Percentiles rank a stretch among this genome's conserved stretches.
Evolutionary conservation across 345 rosid species (phyloP).

Genomic region (Lepidium sativum): DNA sequence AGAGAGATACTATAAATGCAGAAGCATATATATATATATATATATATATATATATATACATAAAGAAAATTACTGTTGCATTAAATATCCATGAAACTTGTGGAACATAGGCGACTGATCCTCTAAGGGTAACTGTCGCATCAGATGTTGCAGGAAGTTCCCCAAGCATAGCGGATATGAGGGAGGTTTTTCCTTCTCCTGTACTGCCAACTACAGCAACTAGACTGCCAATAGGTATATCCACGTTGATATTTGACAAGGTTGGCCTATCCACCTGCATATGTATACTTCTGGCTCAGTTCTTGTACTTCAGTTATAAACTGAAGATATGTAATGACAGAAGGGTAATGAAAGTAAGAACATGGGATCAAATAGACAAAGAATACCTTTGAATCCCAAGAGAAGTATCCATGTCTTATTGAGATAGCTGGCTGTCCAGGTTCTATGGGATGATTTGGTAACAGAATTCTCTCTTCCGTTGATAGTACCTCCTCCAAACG

Average conservation of each 20-base stretch:
- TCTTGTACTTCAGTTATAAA: not conserved
- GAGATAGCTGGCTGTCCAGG: constrained; percentile 66
- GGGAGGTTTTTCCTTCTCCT: constrained; percentile 97
- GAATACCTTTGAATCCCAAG: constrained; percentile 91
- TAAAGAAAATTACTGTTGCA: constrained; percentile 70
- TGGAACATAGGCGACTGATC: constrained; percentile 92
- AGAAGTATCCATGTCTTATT: constrained; percentile 75
- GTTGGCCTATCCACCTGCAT: constrained; percentile 82
- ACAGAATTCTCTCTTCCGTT: constrained; percentile 87
- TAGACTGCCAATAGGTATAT: constrained; percentile 79
- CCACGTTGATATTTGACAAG: constrained; percentile 78
- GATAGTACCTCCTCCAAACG: constrained; percentile 89
- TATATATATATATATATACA: not conserved
- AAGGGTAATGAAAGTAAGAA: constrained; percentile 12
- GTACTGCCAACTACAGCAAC: constrained; percentile 97
- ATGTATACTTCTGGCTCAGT: not conserved
- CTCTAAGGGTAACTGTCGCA: constrained; percentile 62
- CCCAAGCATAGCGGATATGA: constrained; percentile 96
- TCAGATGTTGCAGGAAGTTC: constrained; percentile 82
- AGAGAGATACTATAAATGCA: constrained; percentile 4
- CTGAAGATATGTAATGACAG: constrained; percentile 11
- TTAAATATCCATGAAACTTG: constrained; percentile 99
- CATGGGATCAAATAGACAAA: not conserved
- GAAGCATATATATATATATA: not conserved
- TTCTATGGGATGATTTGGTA: constrained; percentile 84